phyloP scores from a whole-genome alignment of 2,329 filamentous ascomycete species.

The Blastomyces emzantsi region DNA sequence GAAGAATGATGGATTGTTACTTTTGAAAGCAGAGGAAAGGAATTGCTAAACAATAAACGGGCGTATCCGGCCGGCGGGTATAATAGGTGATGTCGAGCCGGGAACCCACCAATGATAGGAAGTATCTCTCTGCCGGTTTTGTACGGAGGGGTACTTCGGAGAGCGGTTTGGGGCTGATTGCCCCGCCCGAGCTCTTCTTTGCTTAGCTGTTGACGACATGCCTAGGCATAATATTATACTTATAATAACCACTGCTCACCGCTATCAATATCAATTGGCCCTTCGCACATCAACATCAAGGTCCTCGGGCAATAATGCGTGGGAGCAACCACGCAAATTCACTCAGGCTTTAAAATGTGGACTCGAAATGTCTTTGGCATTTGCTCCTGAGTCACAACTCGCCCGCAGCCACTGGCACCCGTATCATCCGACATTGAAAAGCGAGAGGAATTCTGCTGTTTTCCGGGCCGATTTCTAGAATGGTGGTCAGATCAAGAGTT shows the following conservation, averaged over 20 bases:
- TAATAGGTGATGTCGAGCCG: neutral
- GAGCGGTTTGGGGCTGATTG: neutral
- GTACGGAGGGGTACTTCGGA: neutral
- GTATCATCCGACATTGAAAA: neutral
- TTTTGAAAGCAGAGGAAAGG: no score
- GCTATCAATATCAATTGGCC: no score
- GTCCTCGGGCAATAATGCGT: neutral
- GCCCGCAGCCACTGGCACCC: neutral
- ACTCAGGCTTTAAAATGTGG: neutral
- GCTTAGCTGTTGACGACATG: no score
- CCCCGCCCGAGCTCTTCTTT: neutral
- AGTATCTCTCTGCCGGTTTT: neutral
- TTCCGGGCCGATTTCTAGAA: neutral
- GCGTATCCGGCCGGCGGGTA: no score
- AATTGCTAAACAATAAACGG: no score
- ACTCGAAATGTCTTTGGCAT: neutral
- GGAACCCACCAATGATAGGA: neutral
- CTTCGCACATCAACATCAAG: neutral
- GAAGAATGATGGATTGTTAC: neutral
- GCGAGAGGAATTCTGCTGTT: neutral
- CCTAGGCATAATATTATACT: no score
- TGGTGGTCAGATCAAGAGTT: neutral
- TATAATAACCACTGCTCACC: no score
- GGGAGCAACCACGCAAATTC: neutral
- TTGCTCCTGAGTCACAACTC: neutral